Base-by-base conservation (phyloP, 208 protist genomes). In the Borovskyia barvae region DNA sequence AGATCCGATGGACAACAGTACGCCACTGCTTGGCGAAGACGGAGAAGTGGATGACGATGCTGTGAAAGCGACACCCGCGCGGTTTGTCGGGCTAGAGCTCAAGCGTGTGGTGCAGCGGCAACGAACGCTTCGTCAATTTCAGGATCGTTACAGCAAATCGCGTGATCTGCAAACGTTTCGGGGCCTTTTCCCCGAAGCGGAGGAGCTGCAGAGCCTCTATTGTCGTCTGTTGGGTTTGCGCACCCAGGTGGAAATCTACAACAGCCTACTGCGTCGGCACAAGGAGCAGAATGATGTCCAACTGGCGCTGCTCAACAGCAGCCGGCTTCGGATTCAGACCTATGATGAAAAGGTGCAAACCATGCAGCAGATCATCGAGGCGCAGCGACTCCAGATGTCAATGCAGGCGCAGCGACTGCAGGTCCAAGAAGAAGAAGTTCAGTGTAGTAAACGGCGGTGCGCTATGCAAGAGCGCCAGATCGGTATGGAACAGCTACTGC, bases 221-320 rank as follows among this genome's bases (percentile, higher is more conserved):
- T 74, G 75, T 47, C 82, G 87, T 17, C 71, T 94, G 19, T 71
- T 79, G 6, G 80, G 82, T 15, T 62, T 94, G 33, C 80, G 87
- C 15, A 84, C 72, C 24, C 87, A 94, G 58, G 60, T 74, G 33
- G 78, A 90, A 66, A 73, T 94, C 37, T 94, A 92, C 65, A 83
- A 74, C 57, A 90, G 82, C 57, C 67, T 94, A 19, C 77, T 94
- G 24, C 73, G 72, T 3, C 87, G 88, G 35, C 81, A 91, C 65
- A 91, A 90, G 59, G 82, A 91, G 69, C 83, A 92, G 57, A 87
- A 88, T 71, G 87, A 94, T 54, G 83, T 94, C 42, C 87, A 94
- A 64, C 75, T 62, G 30, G 77, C 82, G 2, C 72, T 94, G 37
- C 66, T 91, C 17, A 69, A 80, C 48, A 94, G 83, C 69, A 86